Conservation (phyloP, 306 rosid species). For the Dalbergia cochinchinensis region DNA sequence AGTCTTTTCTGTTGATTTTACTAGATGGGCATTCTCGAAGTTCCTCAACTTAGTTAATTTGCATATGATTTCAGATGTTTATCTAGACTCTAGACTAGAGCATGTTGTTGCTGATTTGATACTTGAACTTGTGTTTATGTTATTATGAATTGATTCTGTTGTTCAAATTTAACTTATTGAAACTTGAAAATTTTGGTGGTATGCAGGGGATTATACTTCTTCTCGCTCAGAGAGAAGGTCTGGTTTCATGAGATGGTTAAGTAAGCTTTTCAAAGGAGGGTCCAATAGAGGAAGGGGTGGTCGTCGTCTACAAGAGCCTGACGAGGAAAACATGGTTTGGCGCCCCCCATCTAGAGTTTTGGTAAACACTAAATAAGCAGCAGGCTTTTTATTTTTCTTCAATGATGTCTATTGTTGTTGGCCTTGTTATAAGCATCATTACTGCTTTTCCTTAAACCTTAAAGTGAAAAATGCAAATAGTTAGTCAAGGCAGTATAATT, state of each 20-base stretch:
- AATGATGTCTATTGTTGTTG: conserved; percentile 16
- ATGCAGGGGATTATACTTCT: conserved; percentile 85
- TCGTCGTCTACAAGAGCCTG: conserved; percentile 64
- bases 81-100: neutral
- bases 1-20: conserved; percentile 13
- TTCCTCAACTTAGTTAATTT: conserved; percentile 40
- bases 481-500: conserved; percentile 1
- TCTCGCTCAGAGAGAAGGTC: conserved; percentile 87
- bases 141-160: neutral
- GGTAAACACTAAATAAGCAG: conserved; percentile 53
- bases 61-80: conserved; percentile 16
- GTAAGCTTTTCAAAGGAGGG: conserved; percentile 81
- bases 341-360: conserved; percentile 69
- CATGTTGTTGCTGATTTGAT: conserved; percentile 12
- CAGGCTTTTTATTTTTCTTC: conserved; percentile 35
- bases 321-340: conserved; percentile 80
- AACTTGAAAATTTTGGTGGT: conserved; percentile 46
- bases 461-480: conserved; percentile 4
- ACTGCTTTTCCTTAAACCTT: neutral
- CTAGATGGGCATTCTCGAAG: conserved; percentile 35
- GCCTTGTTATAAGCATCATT: conserved; percentile 34
- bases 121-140: neutral
- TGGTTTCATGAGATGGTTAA: conserved; percentile 93
- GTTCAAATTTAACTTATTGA: neutral
- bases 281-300: conserved; percentile 59